A percentile compares a stretch with the other conserved stretches of the same genome.
Evolutionary conservation across 305 asterid genomes (phyloP).

Genomic region (Fraxinus xanthoxyloides): DNA sequence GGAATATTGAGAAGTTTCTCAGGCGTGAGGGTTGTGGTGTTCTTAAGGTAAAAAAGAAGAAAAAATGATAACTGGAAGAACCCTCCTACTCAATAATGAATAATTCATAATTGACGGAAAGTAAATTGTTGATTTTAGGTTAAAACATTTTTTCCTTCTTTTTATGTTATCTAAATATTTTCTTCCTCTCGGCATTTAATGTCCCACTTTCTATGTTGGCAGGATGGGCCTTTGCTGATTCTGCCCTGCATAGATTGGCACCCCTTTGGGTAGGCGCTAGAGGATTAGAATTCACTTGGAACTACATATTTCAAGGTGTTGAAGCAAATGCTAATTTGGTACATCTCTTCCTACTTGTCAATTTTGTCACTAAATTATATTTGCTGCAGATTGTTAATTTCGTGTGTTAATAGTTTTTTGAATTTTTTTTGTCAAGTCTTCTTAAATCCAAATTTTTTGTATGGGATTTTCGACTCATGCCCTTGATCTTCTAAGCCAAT

Average conservation of each 20-base stretch:
- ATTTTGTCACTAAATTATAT: too few species aligned
- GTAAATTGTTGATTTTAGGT: background rate
- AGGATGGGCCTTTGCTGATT: slow-evolving; percentile 99
- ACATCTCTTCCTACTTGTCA: too few species aligned
- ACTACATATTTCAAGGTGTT: slow-evolving; percentile 85
- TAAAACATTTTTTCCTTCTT: background rate
- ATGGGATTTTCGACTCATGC: too few species aligned
- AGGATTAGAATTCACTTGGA: slow-evolving; percentile 98
- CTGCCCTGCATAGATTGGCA: slow-evolving; percentile 90
- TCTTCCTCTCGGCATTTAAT: slow-evolving; percentile 4
- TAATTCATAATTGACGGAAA: background rate
- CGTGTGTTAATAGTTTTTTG: background rate
- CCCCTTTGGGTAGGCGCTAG: slow-evolving; percentile 99
- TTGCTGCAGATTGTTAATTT: too few species aligned
- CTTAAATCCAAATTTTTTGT: too few species aligned
- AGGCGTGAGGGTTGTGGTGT: background rate
- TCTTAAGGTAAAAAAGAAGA: background rate
- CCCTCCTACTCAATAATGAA: background rate
- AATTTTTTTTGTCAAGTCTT: too few species aligned
- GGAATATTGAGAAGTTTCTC: background rate
- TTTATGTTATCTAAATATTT: background rate
- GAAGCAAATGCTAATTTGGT: slow-evolving; percentile 98
- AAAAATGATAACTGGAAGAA: background rate
- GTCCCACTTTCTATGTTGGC: slow-evolving; percentile 22
- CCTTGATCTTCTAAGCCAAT: too few species aligned